Evolutionary conservation across 805 yeast genomes (phyloP), one percentile per base, ranked within the genome.

Genomic region (Nakazawaea laoshanensis): DNA sequence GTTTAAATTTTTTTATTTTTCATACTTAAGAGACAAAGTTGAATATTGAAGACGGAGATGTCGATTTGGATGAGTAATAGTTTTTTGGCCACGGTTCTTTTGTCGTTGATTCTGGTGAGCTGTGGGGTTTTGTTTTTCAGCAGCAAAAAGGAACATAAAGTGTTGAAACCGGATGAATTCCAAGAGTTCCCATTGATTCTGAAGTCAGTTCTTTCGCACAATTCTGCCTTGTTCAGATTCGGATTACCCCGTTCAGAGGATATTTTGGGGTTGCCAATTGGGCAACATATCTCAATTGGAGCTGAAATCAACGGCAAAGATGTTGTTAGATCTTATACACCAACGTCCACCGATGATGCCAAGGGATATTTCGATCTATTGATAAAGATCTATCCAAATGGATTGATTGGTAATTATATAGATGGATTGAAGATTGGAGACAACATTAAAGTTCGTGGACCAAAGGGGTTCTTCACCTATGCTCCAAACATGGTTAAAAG

Each of bases 401-500:
- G 96, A 46, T 83, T 80, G 58, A 75, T 89, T 44, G 82, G 96
- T 29, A 75, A 74, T 49, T 63, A 70, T 52, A 72, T 89, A 35
- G 80, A 79, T 32, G 67, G 71, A 44, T 68, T 86, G 50, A 67
- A 77, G 44, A 63, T 87, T 38, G 96, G 96, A 43, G 94, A 88
- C 46, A 52, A 67, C 24, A 76, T 87, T 46, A 74, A 71, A 32
- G 80, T 86, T 38, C 72, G 82, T 52, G 95, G 97, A 19, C 97
- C 97, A 47, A 84, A 83, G 60, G 96, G 97, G 6, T 74, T 74
- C 49, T 86, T 83, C 66, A 70, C 76, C 41, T 88, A 88, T 61
- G 65, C 74, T 33, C 86, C 94, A 45, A 84, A 83, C 59, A 76
- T 80, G 77, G 77, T 72, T 37, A 62, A 67, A 38, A 67, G 70